phyloP scores from a whole-genome alignment of 106 monocot species.

The Phalaenopsis aphrodite region DNA sequence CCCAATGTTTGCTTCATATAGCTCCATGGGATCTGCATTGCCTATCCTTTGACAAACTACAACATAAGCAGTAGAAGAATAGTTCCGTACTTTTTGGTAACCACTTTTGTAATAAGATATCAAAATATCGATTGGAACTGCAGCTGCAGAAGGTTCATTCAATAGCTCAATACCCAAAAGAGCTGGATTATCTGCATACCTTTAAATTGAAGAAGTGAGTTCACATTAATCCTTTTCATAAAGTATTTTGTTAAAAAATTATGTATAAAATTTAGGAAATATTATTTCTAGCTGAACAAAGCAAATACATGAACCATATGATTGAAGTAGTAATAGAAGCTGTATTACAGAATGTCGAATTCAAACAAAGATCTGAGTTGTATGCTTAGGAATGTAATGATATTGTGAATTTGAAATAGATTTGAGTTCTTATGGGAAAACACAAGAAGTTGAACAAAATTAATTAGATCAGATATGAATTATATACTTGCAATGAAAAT shows the following conservation, averaged over 20 bases:
- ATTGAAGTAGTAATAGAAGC: not conserved
- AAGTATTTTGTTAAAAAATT: not conserved
- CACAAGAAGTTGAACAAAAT: too few relatives aligned
- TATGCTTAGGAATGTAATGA: too few relatives aligned
- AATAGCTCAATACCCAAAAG: slow-evolving; percentile 78
- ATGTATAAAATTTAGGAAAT: not conserved
- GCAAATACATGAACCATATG: not conserved
- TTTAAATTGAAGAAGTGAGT: slow-evolving; percentile 16
- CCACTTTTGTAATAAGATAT: slow-evolving; percentile 68
- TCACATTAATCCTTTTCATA: not conserved
- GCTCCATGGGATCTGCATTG: slow-evolving; percentile 76
- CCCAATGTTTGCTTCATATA: slow-evolving; percentile 67
- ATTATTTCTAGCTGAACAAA: not conserved
- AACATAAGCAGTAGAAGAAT: slow-evolving; percentile 65
- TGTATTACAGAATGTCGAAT: not conserved
- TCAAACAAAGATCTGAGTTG: not conserved
- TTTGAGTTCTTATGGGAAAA: too few relatives aligned
- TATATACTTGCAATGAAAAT: too few relatives aligned
- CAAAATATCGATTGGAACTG: slow-evolving; percentile 59
- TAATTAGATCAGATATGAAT: too few relatives aligned
- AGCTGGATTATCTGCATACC: slow-evolving; percentile 58
- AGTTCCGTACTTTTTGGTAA: slow-evolving; percentile 60
- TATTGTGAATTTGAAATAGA: too few relatives aligned
- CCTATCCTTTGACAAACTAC: slow-evolving; percentile 85
- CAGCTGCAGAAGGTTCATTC: slow-evolving; percentile 70